Evolutionary conservation across 176 grass and related monocot genomes (phyloP), one percentile per base, ranked within the genome.

Genomic region (Luzula sylvatica): DNA sequence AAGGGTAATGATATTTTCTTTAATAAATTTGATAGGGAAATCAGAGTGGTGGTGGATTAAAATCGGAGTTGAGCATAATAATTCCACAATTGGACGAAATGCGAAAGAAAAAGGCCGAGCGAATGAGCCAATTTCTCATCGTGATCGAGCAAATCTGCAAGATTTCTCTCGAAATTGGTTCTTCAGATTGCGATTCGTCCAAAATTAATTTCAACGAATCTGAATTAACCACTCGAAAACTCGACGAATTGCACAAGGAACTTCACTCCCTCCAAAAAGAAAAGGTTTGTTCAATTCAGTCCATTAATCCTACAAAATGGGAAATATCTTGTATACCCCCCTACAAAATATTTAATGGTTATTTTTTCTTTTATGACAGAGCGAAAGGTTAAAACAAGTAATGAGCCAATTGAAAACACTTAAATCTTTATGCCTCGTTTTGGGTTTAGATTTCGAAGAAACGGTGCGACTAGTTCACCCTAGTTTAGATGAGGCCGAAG

Each of bases 231-330:
- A 66, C 69, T 61, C 75, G 79, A 75, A 95, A 78, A 79, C 66
- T 95, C 56, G 89, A 88, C 42, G 83, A 88, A 28, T 72, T 95
- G 52, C 76, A 72, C 3, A 82, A 71, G 67, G 58, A 81, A 27
- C 49, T 95, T 23, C 76, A 84, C 52, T 84, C 65, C 51, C 76
- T 95, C 69, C 80, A 78, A 72, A 88, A 81, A 58, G 83, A 95
- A 62, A 95, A 95, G 89, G 89, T 95, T 32, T 38, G 21, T 53
- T 73, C 65, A n/a, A n/a, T n/a, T n/a, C n/a, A n/a, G n/a, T n/a
- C n/a, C n/a, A n/a, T n/a, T n/a, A n/a, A n/a, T n/a, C n/a, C n/a
- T n/a, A n/a, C n/a, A n/a, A n/a, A n/a, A n/a, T n/a, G n/a, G n/a
- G n/a, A n/a, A n/a, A n/a, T n/a, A n/a, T n/a, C n/a, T n/a, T n/a